phyloP scores from a whole-genome alignment of 805 yeast species.

The Scheffersomyces lignosus region DNA sequence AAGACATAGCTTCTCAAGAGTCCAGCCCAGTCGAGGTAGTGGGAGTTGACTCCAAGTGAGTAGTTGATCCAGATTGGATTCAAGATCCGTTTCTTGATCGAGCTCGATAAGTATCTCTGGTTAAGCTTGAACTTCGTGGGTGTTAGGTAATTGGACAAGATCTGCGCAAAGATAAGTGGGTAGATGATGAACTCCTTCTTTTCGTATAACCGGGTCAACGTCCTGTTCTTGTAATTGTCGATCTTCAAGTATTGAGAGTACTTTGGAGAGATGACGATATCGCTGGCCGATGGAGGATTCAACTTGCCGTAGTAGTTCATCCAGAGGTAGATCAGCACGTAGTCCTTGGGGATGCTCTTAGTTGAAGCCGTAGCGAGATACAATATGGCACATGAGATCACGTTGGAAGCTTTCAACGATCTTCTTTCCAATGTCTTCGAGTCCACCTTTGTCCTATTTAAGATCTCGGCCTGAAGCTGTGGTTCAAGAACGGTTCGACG shows the following conservation, averaged over 20 bases:
- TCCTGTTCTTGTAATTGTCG: slow-evolving; percentile 17
- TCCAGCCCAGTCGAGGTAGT: slow-evolving; percentile 29
- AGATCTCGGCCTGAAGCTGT: neutral
- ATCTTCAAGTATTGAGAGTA: slow-evolving; percentile 25
- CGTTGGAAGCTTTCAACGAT: slow-evolving; percentile 22
- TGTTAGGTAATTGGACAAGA: slow-evolving; percentile 40
- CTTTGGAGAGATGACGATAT: slow-evolving; percentile 27
- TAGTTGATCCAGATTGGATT: slow-evolving; percentile 45
- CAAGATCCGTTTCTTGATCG: slow-evolving; percentile 29
- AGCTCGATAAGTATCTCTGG: slow-evolving; percentile 34
- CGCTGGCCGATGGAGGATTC: slow-evolving; percentile 34
- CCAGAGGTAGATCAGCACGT: slow-evolving; percentile 33
- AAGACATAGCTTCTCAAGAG: slow-evolving; percentile 23
- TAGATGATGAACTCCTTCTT: slow-evolving; percentile 34
- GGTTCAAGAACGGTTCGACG: slow-evolving; percentile 9
- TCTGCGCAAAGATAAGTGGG: slow-evolving; percentile 39
- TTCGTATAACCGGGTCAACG: slow-evolving; percentile 21
- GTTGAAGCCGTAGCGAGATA: slow-evolving; percentile 27
- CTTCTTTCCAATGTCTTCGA: slow-evolving; percentile 12
- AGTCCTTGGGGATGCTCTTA: slow-evolving; percentile 36
- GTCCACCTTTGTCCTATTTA: neutral
- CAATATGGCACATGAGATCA: slow-evolving; percentile 20
- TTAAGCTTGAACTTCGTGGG: slow-evolving; percentile 37
- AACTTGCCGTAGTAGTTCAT: slow-evolving; percentile 29
- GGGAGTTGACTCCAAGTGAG: slow-evolving; percentile 25